A percentile compares a stretch with the other conserved stretches of the same genome.
Conservation (phyloP, 495 filamentous ascomycete species). For the Tuber melanosporum region DNA sequence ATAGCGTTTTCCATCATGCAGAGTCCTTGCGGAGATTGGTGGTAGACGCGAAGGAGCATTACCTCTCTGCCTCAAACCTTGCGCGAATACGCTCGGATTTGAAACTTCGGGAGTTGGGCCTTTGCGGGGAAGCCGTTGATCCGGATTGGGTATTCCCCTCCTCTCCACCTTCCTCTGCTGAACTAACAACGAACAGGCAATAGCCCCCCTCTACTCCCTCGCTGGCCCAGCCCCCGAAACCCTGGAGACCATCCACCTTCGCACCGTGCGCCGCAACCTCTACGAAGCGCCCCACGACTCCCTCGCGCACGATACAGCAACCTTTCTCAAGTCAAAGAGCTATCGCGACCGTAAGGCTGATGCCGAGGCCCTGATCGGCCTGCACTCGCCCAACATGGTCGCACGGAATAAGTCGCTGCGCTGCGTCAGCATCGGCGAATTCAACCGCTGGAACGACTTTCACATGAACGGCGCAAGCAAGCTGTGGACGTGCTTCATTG, state of each 20-base stretch:
- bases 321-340: slow-evolving; percentile 18
- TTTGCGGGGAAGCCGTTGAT: not conserved
- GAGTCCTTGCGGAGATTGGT: slow-evolving; percentile 13
- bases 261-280: slow-evolving; percentile 11
- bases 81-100: slow-evolving; percentile 8
- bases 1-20: slow-evolving; percentile 13
- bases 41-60: slow-evolving; percentile 16
- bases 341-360: slow-evolving; percentile 19
- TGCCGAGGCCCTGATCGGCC: slow-evolving; percentile 15
- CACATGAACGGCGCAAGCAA: slow-evolving; percentile 13
- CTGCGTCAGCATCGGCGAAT: slow-evolving; percentile 13
- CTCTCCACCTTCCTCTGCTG: slow-evolving; percentile 2
- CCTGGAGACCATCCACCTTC: slow-evolving; percentile 20
- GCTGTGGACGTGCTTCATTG: slow-evolving; percentile 16
- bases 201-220: not conserved
- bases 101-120: slow-evolving; percentile 16
- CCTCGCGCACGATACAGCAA: slow-evolving; percentile 7
- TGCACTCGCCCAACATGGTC: not conserved
- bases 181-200: not conserved
- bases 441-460: slow-evolving; percentile 10
- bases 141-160: not conserved
- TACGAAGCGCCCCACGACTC: slow-evolving; percentile 10
- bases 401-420: slow-evolving; percentile 8
- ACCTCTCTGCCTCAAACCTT: slow-evolving; percentile 8
- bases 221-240: slow-evolving; percentile 1